Base-by-base conservation (phyloP, 257 asterid species). In the Solanum piurae region DNA sequence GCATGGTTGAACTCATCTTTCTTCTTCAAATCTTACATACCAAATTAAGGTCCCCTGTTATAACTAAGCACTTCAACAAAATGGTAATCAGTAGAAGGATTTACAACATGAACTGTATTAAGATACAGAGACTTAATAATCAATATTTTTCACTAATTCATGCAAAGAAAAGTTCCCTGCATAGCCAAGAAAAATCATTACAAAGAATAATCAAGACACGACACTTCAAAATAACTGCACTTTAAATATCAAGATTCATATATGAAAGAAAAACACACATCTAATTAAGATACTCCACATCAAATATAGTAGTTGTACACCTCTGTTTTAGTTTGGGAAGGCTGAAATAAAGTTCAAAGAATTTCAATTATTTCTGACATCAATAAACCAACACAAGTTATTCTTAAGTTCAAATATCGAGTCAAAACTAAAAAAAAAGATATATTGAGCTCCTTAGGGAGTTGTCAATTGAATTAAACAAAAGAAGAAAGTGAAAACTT, bases 1-100 rank as follows among this genome's bases (percentile, higher is more conserved):
- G n/a, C n/a, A 88, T 88, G 34, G 92, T 62, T 20, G 76, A 40
- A 18, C 94, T 91, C 86, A 95, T 88, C 21, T 49, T 49, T 49
- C 98, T 93, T 94, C 87, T 75, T 88, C 83, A 27, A 79, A 23
- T 40, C 75, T 37, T 66, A 25, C 74, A 25, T 34, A 27, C 20
- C 29, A 66, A n/a, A n/a, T 52, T 52, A 64, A 64, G 29, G 13
- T 64, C 34, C 18, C 72, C 7, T 64, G 2, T 6, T 64, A n/a
- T 64, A 64, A 64, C 33, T 52, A 52, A 64, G 10, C 37, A 52
- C 18, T 52, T 16, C 21, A 52, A 52, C 62, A 5, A 60, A 60
- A 60, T 60, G 29, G 69, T 60, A 60, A 60, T 60, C 12, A 60
- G 0, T 20, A 4, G 23, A 52, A 52, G 7, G 62, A 52, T 18